Base-by-base conservation (phyloP, 2,329 filamentous ascomycete species). In the Aureobasidium sp. region DNA sequence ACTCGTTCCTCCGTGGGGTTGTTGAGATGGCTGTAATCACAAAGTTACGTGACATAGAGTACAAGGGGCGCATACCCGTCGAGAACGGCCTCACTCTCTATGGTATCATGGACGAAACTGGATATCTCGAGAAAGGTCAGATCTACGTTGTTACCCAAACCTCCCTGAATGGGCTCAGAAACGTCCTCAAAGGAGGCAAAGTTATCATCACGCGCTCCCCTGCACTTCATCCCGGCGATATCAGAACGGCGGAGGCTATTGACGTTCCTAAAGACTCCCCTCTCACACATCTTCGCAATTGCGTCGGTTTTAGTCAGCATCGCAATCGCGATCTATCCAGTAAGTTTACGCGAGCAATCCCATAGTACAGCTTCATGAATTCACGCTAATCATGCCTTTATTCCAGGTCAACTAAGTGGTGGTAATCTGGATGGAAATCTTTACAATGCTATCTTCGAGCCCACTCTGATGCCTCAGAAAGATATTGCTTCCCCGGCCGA, bases 91-190 rank as follows among this genome's bases (percentile, higher is more conserved):
- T 90, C n/a, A 94, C 93, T 0, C 82, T 97, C 0, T 94, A 94
- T 70, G 94, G 94, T 0, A 84, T 97, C 59, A 92, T 96, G 88
- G 94, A 97, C 68, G 93, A 97, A 76, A 94, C 92, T 0, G 88
- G 87, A 0, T 87, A 85, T 42, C 81, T 97, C 0, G 69, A 85
- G 13, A 89, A 93, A 72, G 86, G 87, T 1, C 82, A 97, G 68
- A 85, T 95, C 0, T 95, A 90, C 70, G 85, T 92, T 62, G 85
- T 87, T 0, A 88, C 86, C 43, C 82, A 89, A 53, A 80, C 67
- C 54, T 71, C 78, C 4, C 56, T 68, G 6, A 67, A 72, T 16
- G 72, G 70, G 18, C 71, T 72, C 6, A 71, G 71, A 47, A 53
- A 67, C 16, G 67, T 76, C 13, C 69, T 85, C 0, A 65, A 73